Conservation (phyloP, 1,139 yeast genomes). For the Hansenula lynferdii region DNA sequence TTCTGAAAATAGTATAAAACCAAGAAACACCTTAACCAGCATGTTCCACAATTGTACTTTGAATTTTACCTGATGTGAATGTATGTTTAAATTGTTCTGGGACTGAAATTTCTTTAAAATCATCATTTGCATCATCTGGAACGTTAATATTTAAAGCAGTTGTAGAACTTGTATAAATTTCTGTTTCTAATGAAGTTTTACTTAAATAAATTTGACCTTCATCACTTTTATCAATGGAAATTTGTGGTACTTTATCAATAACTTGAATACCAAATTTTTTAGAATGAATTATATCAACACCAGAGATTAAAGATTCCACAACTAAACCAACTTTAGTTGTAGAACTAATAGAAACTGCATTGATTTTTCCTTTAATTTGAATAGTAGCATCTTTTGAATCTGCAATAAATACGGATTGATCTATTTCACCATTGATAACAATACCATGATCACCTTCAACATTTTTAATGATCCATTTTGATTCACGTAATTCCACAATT, state of each 20-base stretch:
- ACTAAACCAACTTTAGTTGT: conserved; percentile 72
- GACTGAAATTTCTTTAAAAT: conserved; percentile 69
- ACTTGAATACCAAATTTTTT: conserved; percentile 81
- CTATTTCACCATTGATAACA: conserved; percentile 72
- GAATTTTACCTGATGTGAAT: conserved; percentile 40
- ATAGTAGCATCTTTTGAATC: conserved; percentile 69
- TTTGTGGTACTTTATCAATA: conserved; percentile 72
- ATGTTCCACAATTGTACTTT: conserved; percentile 53
- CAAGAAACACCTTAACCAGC: conserved; percentile 33
- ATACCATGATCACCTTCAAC: conserved; percentile 55
- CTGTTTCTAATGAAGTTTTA: conserved; percentile 61
- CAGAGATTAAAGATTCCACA: conserved; percentile 80
- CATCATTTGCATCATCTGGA: conserved; percentile 59
- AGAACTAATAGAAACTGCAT: conserved; percentile 77
- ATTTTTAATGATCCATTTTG: conserved; percentile 87
- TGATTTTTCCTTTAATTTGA: conserved; percentile 87
- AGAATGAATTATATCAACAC: conserved; percentile 83
- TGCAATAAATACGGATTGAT: conserved; percentile 87
- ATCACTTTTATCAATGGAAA: conserved; percentile 84
- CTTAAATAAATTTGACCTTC: conserved; percentile 80
- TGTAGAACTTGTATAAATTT: conserved; percentile 77
- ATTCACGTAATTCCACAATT: conserved; percentile 73
- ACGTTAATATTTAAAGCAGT: conserved; percentile 82
- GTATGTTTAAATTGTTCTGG: conserved; percentile 86
- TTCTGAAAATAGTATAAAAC: background rate